Percentiles rank a stretch among this genome's conserved stretches.
phyloP scores from a whole-genome alignment of 2,329 filamentous ascomycete species.

The Trichoderma arundinaceum region DNA sequence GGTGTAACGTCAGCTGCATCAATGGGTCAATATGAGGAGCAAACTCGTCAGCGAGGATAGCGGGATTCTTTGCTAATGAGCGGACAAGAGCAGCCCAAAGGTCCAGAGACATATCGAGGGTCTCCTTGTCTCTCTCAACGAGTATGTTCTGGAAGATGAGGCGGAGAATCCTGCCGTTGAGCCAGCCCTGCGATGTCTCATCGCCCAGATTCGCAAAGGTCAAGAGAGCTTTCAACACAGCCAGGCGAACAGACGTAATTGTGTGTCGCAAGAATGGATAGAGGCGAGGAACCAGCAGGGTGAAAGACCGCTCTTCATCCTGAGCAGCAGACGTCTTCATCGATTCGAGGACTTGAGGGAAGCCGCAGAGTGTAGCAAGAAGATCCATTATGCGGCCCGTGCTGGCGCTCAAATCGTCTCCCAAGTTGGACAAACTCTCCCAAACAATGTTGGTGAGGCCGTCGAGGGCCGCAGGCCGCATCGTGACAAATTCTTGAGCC shows the following conservation, averaged over 20 bases:
- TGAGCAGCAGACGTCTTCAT: conserved; percentile 90
- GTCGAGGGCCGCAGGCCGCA: conserved; percentile 78
- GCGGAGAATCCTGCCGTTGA: conserved; percentile 85
- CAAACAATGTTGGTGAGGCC: conserved; percentile 92
- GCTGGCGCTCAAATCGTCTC: conserved; percentile 94
- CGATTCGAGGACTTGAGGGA: conserved; percentile 86
- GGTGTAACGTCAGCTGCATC: conserved; percentile 83
- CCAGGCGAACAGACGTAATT: conserved; percentile 91
- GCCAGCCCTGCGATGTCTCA: conserved; percentile 83
- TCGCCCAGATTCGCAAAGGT: conserved; percentile 90
- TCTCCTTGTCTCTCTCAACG: conserved; percentile 86
- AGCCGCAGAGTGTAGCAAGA: conserved; percentile 91
- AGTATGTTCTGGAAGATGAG: conserved; percentile 94
- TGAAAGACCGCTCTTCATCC: conserved; percentile 88
- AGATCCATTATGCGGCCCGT: conserved; percentile 99
- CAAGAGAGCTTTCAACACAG: conserved; percentile 87
- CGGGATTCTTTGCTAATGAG: conserved; percentile 67
- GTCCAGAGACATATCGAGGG: conserved; percentile 81
- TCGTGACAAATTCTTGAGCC: conserved; percentile 88
- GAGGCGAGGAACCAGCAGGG: conserved; percentile 86
- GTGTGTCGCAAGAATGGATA: conserved; percentile 97
- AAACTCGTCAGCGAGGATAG: conserved; percentile 74
- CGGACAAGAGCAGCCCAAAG: conserved; percentile 83
- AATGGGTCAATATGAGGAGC: conserved; percentile 77
- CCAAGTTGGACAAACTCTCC: conserved; percentile 95